Conservation (phyloP, 1,284 basidiomycete genomes). For the Leccinum fuscescens region DNA sequence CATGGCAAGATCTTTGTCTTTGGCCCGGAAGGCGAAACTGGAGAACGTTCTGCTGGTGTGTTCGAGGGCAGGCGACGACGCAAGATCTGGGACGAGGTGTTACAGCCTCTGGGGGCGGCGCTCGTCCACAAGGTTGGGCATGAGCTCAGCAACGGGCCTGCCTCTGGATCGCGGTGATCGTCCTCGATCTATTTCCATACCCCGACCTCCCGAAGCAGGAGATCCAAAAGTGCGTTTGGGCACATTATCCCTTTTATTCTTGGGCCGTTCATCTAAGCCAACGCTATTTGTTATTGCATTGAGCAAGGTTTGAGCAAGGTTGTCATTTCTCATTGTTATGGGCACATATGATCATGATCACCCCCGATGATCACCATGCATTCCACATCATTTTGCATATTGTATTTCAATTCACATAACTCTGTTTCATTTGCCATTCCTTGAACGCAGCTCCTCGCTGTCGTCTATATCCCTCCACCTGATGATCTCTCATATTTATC, state of each 20-base stretch:
- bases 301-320: background rate
- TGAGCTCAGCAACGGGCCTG: conserved; percentile 69
- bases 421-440: background rate
- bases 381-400: background rate
- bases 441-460: background rate
- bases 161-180: conserved; percentile 22
- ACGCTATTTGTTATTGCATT: conserved; percentile 3
- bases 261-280: conserved; percentile 2
- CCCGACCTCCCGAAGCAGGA: background rate
- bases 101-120: conserved; percentile 63
- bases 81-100: conserved; percentile 57
- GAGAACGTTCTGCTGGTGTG: conserved; percentile 42
- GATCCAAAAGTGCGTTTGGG: conserved; percentile 17
- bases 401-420: background rate
- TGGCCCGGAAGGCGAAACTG: conserved; percentile 52
- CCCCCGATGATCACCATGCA: background rate
- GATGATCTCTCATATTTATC: background rate
- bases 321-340: background rate
- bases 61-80: conserved; percentile 45
- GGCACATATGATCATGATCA: background rate
- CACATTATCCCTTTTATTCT: background rate
- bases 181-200: background rate
- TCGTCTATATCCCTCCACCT: background rate
- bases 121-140: conserved; percentile 69
- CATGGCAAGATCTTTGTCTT: conserved; percentile 66